phyloP scores from a whole-genome alignment of 2,329 filamentous ascomycete species.

The Verticillium nonalfalfae region DNA sequence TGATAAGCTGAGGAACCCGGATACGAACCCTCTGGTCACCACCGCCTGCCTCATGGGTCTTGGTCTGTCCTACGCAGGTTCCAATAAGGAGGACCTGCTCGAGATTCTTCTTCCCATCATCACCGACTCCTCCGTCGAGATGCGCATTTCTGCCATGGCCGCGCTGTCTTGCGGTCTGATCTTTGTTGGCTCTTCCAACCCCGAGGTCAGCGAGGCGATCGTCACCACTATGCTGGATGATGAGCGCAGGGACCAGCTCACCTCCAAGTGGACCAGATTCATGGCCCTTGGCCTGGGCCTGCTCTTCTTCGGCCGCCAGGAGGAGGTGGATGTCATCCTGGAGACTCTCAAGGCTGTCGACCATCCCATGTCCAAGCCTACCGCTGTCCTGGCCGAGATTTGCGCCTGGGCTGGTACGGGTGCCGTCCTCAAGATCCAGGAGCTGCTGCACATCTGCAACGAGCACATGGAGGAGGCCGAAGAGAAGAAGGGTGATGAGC shows the following conservation, averaged over 20 bases:
- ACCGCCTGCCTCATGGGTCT: slow-evolving; percentile 93
- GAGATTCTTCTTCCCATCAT: slow-evolving; percentile 84
- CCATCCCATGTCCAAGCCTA: slow-evolving; percentile 95
- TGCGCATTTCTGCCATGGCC: slow-evolving; percentile 96
- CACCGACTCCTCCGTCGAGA: slow-evolving; percentile 74
- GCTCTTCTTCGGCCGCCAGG: slow-evolving; percentile 92
- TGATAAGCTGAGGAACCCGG: slow-evolving; percentile 60
- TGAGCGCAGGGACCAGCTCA: slow-evolving; percentile 81
- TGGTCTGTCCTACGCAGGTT: slow-evolving; percentile 89
- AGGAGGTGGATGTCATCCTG: slow-evolving; percentile 96
- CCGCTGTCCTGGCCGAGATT: slow-evolving; percentile 87
- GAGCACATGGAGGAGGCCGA: slow-evolving; percentile 93
- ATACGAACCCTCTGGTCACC: slow-evolving; percentile 70
- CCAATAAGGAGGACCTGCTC: slow-evolving; percentile 83
- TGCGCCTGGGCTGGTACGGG: slow-evolving; percentile 98
- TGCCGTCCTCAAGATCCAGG: slow-evolving; percentile 93
- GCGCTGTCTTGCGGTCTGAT: slow-evolving; percentile 84
- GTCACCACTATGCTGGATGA: slow-evolving; percentile 91
- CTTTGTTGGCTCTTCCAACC: slow-evolving; percentile 87
- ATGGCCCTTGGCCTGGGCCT: slow-evolving; percentile 89
- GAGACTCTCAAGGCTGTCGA: slow-evolving; percentile 97
- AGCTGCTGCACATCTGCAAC: slow-evolving; percentile 95
- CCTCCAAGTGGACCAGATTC: slow-evolving; percentile 98
- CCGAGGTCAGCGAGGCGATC: slow-evolving; percentile 87
- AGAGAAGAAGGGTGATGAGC: slow-evolving; percentile 90